Evolutionary conservation across 1,284 basidiomycete genomes (phyloP).

Genomic region (Uromyces viciae-fabae): DNA sequence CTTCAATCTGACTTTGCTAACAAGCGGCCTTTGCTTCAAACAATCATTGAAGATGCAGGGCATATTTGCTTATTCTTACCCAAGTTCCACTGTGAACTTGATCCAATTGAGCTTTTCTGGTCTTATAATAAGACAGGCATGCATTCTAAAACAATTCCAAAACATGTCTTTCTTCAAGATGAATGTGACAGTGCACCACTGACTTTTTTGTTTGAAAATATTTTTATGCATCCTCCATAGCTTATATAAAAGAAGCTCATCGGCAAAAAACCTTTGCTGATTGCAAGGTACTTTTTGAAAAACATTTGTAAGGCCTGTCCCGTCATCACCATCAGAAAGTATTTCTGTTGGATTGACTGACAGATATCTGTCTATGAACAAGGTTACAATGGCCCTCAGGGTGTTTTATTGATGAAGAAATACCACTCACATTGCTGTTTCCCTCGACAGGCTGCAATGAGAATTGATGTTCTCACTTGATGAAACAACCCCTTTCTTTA

Average conservation of each 20-base stretch:
- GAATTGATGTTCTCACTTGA: not conserved
- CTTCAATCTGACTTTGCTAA: not conserved
- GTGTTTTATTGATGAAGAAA: not conserved
- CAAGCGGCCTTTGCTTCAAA: conserved; percentile 22
- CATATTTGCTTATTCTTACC: conserved; percentile 6
- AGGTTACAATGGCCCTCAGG: not conserved
- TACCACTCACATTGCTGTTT: not conserved
- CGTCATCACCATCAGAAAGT: not conserved
- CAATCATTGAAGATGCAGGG: conserved; percentile 22
- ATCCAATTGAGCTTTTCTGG: conserved; percentile 21
- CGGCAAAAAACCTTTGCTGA: not conserved
- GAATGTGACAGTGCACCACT: not conserved
- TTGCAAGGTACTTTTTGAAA: not conserved
- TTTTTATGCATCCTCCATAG: not conserved
- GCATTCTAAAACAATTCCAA: not conserved
- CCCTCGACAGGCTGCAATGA: not conserved
- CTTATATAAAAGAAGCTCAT: not conserved
- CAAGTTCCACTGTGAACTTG: conserved; percentile 18
- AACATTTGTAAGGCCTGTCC: not conserved
- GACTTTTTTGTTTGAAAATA: not conserved
- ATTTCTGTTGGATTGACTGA: not conserved
- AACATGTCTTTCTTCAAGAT: no score
- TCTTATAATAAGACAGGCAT: conserved; percentile 2
- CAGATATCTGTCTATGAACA: not conserved
- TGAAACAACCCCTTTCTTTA: no score